Conservation (phyloP, 768 basidiomycete species). For the Tylopilus plumbeoviolaceoides region DNA sequence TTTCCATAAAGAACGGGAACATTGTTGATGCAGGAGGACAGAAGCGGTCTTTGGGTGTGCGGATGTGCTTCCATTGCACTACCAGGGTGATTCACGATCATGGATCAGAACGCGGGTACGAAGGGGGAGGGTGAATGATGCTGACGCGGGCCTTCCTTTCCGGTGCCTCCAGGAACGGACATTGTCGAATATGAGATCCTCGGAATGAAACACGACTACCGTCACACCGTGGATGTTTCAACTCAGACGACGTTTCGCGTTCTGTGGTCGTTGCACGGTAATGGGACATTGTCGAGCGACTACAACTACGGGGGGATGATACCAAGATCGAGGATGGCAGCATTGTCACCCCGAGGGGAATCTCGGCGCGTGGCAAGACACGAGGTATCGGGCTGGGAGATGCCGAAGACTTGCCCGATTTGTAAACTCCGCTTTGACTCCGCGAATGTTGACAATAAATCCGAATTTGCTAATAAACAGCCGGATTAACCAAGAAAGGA, state of each 20-base stretch:
- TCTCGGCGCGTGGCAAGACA: constrained; percentile 8
- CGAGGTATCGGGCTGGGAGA: constrained; percentile 13
- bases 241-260: constrained; percentile 9
- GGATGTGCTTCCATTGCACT: constrained; percentile 3
- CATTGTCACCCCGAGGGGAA: constrained; percentile 1
- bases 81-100: constrained; percentile 16
- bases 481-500: constrained; percentile 25
- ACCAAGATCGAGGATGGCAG: neutral
- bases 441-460: constrained; percentile 17
- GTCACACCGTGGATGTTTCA: constrained; percentile 7
- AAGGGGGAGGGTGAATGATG: constrained; percentile 1
- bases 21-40: constrained; percentile 1
- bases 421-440: constrained; percentile 16
- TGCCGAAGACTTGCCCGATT: constrained; percentile 6
- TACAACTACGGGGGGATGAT: too few relatives aligned
- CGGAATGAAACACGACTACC: constrained; percentile 11
- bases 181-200: constrained; percentile 9
- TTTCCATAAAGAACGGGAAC: constrained; percentile 4
- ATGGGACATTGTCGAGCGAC: neutral
- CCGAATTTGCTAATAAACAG: constrained; percentile 14
- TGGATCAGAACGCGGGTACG: constrained; percentile 4
- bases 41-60: neutral
- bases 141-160: neutral
- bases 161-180: constrained; percentile 2
- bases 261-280: neutral